phyloP scores from a whole-genome alignment of 78 protist genomes.

The slime mould (Dictyostelium discoideum) region DNA sequence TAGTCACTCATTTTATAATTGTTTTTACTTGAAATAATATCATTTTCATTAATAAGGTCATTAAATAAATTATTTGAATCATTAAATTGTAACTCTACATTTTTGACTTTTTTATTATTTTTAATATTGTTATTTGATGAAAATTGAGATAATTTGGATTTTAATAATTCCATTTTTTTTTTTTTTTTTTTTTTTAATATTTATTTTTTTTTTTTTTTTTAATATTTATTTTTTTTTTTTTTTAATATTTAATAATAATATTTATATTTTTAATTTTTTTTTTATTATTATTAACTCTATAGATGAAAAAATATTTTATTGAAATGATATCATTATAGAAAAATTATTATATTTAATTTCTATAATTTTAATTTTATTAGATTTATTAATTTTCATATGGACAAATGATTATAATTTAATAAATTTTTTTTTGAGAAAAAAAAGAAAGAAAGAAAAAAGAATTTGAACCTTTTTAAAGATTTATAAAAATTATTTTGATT shows the following conservation, averaged over 20 bases:
- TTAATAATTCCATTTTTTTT: not conserved
- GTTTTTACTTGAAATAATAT: not conserved
- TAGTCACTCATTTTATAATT: not conserved
- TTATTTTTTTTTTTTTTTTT: not conserved
- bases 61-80: not conserved
- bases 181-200: not conserved
- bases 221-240: not conserved
- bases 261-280: no score
- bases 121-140: not conserved
- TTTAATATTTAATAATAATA: no score
- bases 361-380: no score
- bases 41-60: not conserved
- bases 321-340: not conserved
- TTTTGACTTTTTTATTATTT: no score
- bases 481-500: not conserved
- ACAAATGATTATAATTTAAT: no score
- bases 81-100: not conserved
- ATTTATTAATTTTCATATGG: not conserved
- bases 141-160: not conserved
- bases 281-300: no score
- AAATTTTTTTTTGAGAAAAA: no score
- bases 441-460: not conserved
- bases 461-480: not conserved
- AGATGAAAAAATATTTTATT: no score
- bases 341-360: not conserved